A percentile compares a stretch with the other conserved stretches of the same genome.
These are phyloP conservation scores for Pisolithus sp. DNA, from an alignment of 768 basidiomycete genomes.

Conservation along the genomic window DNA sequence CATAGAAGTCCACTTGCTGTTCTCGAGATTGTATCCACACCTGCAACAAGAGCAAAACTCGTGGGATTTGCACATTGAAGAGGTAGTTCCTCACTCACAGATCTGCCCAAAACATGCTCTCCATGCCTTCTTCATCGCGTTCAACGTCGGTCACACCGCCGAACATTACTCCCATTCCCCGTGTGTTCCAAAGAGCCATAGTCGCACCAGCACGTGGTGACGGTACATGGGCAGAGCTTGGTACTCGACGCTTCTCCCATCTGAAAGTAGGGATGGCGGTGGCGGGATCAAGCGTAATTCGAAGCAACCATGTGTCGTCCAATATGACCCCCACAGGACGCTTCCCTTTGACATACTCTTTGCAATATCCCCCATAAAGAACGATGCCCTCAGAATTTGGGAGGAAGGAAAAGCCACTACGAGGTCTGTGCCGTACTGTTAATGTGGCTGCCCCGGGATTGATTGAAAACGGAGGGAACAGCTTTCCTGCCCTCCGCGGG, in stretches of 20 bases:
- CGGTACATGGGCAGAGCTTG: slow-evolving; percentile 50
- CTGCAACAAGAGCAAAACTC: slow-evolving; percentile 28
- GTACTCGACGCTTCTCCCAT: slow-evolving; percentile 84
- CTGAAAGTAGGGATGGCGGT: slow-evolving; percentile 42
- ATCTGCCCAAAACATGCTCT: slow-evolving; percentile 85
- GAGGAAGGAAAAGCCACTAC: slow-evolving; percentile 83
- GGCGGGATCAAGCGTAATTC: slow-evolving; percentile 26
- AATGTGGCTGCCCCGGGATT: too few species aligned
- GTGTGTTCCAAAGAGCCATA: slow-evolving; percentile 74
- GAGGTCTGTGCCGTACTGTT: slow-evolving; percentile 38
- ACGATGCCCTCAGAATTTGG: slow-evolving; percentile 72
- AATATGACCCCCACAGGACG: slow-evolving; percentile 81
- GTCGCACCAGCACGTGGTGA: slow-evolving; percentile 74
- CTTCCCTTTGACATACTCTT: slow-evolving; percentile 83
- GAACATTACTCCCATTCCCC: slow-evolving; percentile 70
- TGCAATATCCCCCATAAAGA: slow-evolving; percentile 85
- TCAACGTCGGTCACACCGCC: slow-evolving; percentile 90
- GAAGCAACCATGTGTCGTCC: slow-evolving; percentile 86
- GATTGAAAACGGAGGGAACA: not conserved
- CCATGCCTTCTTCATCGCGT: slow-evolving; percentile 72
- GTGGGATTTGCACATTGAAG: not conserved
- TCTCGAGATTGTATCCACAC: slow-evolving; percentile 71
- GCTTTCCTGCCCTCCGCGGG: not conserved
- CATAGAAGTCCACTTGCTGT: slow-evolving; percentile 76
- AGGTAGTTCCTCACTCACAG: slow-evolving; percentile 40